Conservation (phyloP, 192 early-diverging fungal species). For the Rhizophagus prolifer region DNA sequence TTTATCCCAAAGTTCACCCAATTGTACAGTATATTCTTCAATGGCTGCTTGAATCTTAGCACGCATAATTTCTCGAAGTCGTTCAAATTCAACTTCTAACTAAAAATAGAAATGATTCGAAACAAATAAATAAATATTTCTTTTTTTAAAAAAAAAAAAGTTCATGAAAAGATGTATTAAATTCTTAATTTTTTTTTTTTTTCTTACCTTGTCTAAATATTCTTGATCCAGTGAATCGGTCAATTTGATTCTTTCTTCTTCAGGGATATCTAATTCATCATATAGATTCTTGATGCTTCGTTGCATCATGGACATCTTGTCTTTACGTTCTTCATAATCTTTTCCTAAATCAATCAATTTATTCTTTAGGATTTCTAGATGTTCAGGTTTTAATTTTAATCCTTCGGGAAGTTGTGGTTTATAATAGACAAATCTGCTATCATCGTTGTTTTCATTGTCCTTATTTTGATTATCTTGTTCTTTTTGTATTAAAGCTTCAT, state of each 20-base stretch:
- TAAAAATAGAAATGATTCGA: slow-evolving; percentile 4
- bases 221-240: slow-evolving; percentile 26
- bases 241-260: slow-evolving; percentile 7
- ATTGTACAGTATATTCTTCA: slow-evolving; percentile 26
- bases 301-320: background rate
- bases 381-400: slow-evolving; percentile 3
- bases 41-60: slow-evolving; percentile 27
- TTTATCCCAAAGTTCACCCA: slow-evolving; percentile 32
- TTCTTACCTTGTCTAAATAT: slow-evolving; percentile 17
- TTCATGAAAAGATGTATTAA: background rate
- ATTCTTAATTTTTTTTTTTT: no score
- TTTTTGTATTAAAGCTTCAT: slow-evolving; percentile 5
- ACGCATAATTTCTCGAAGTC: slow-evolving; percentile 26
- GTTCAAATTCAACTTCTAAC: slow-evolving; percentile 6
- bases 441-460: background rate
- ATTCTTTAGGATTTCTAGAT: background rate
- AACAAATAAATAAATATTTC: background rate
- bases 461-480: slow-evolving; percentile 5
- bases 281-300: background rate
- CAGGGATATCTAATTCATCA: slow-evolving; percentile 24
- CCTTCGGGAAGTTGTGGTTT: slow-evolving; percentile 8
- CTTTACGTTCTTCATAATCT: slow-evolving; percentile 16
- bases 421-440: slow-evolving; percentile 22
- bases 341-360: slow-evolving; percentile 8
- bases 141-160: background rate